These are phyloP conservation scores for Eimeria brunetti DNA, from an alignment of 169 alveolate genomes.

Conservation along the genomic window DNA sequence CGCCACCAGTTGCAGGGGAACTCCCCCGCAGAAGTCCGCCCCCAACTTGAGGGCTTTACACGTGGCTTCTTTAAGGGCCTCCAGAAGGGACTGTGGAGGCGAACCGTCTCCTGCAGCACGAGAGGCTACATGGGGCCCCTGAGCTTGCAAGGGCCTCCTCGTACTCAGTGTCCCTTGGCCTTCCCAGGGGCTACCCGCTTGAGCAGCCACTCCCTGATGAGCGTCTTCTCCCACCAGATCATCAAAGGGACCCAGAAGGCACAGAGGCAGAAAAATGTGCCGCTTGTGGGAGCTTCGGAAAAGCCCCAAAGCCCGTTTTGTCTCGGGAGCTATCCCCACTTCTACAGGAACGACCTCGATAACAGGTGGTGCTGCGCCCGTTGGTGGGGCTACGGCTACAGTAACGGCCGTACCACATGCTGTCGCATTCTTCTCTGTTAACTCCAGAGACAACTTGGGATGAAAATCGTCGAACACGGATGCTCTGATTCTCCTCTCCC, in stretches of 20 bases:
- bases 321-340: constrained; percentile 52
- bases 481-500: background rate
- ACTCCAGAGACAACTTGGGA: background rate
- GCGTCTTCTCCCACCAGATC: background rate
- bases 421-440: background rate
- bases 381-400: background rate
- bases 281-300: constrained; percentile 45
- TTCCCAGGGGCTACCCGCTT: background rate
- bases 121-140: background rate
- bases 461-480: background rate
- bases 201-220: background rate
- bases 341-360: constrained; percentile 58
- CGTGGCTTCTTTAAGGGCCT: background rate
- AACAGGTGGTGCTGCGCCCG: background rate
- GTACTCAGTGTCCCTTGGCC: background rate
- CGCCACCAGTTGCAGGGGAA: constrained; percentile 58
- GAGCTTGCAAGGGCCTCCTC: background rate
- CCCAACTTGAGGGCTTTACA: constrained; percentile 33
- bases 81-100: constrained; percentile 36
- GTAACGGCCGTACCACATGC: background rate
- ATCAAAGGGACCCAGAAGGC: constrained; percentile 20
- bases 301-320: constrained; percentile 41
- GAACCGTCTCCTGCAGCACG: background rate
- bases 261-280: constrained; percentile 46
- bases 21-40: background rate